These are phyloP conservation scores for Plantago elongata DNA, from an alignment of 257 asterid genomes.

Conservation along the genomic window DNA sequence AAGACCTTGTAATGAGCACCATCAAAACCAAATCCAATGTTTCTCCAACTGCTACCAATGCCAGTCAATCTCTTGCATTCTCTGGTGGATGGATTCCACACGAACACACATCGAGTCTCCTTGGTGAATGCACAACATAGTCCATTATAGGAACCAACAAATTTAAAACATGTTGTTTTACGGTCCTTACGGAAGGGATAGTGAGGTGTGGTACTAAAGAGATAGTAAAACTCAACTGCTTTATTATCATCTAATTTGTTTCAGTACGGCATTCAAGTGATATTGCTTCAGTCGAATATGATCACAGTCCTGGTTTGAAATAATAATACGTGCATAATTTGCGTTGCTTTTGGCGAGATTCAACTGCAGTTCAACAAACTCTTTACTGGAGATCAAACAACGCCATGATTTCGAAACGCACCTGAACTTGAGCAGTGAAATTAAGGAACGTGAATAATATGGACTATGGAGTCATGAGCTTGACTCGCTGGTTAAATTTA, in stretches of 20 bases:
- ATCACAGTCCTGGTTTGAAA: not conserved
- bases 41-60: not conserved
- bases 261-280: not conserved
- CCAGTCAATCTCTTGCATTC: not conserved
- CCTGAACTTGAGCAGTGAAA: not conserved
- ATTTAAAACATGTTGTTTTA: too few relatives aligned
- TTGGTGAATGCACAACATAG: not conserved
- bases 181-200: not conserved
- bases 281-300: not conserved
- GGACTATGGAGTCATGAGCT: too few relatives aligned
- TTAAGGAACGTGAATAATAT: too few relatives aligned
- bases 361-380: not conserved
- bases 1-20: not conserved
- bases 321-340: not conserved
- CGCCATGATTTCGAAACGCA: not conserved
- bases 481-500: too few relatives aligned
- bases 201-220: not conserved
- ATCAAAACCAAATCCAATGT: not conserved
- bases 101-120: not conserved
- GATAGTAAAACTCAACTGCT: not conserved
- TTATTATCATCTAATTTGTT: not conserved
- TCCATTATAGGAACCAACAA: slow-evolving; percentile 1
- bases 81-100: slow-evolving; percentile 2
- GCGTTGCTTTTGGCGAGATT: not conserved
- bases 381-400: not conserved